Evolutionary conservation across 1,284 basidiomycete species (phyloP).

Genomic region (Leccinum pseudoinsigne): DNA sequence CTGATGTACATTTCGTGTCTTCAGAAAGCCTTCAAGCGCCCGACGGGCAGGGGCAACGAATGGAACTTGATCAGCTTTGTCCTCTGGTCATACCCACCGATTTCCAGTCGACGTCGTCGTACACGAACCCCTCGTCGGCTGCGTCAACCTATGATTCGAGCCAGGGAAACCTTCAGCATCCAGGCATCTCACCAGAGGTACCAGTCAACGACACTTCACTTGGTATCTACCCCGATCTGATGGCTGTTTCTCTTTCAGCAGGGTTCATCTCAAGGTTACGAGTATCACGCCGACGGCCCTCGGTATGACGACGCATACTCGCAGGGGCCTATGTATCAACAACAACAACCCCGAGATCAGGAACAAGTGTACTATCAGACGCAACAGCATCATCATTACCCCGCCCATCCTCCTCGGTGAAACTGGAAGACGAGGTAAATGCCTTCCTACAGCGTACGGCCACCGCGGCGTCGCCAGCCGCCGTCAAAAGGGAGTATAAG

Average conservation of each 20-base stretch:
- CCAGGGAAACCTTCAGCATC: conserved; percentile 9
- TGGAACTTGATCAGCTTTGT: conserved; percentile 15
- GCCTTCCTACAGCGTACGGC: no score
- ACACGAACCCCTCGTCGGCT: conserved; percentile 4
- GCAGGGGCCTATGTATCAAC: conserved; percentile 10
- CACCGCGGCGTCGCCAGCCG: no score
- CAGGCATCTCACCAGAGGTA: conserved; percentile 1
- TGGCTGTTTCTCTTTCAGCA: conserved; percentile 6
- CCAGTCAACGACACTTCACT: background rate
- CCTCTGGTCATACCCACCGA: conserved; percentile 21
- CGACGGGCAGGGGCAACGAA: background rate
- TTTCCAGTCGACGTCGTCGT: conserved; percentile 11
- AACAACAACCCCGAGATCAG: conserved; percentile 14
- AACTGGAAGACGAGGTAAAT: no score
- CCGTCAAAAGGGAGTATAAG: no score
- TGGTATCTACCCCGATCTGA: conserved; percentile 16
- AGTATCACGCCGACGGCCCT: conserved; percentile 18
- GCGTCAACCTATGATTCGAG: conserved; percentile 4
- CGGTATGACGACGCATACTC: conserved; percentile 15
- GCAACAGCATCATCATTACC: conserved; percentile 33
- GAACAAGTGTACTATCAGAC: conserved; percentile 10
- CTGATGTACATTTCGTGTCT: conserved; percentile 36
- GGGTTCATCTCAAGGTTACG: conserved; percentile 18
- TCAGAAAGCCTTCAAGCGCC: conserved; percentile 9
- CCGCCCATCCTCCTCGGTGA: conserved; percentile 31